Conservation (phyloP, 2,329 filamentous ascomycete species). For the Claviceps maximensis region DNA sequence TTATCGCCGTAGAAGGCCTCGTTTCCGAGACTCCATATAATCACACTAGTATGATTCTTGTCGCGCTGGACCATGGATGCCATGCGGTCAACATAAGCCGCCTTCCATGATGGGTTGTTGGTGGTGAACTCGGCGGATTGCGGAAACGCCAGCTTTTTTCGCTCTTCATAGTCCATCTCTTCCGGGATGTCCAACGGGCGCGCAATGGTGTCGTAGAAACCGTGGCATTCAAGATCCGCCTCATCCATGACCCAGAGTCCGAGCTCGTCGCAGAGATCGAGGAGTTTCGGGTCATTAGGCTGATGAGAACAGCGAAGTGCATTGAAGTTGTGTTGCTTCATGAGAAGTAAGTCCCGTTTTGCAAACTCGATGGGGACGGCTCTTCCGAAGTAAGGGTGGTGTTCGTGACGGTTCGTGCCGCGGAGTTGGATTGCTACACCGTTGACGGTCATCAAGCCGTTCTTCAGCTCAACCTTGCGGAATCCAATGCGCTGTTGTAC, state of each 20-base stretch:
- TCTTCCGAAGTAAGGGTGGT: conserved; percentile 50
- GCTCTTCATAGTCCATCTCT: conserved; percentile 44
- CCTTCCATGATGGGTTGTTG: conserved; percentile 46
- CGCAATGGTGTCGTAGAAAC: conserved; percentile 36
- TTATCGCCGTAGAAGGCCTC: conserved; percentile 61
- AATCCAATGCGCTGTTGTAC: conserved; percentile 45
- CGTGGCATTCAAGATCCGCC: conserved; percentile 39
- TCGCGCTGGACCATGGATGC: conserved; percentile 51
- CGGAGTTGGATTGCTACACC: conserved; percentile 46
- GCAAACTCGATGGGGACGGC: conserved; percentile 51
- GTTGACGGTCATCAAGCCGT: conserved; percentile 49
- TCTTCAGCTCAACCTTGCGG: conserved; percentile 47
- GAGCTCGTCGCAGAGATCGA: conserved; percentile 51
- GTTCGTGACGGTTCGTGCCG: conserved; percentile 58
- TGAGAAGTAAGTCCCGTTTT: conserved; percentile 46
- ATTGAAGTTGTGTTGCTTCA: conserved; percentile 62
- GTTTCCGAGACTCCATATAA: conserved; percentile 63
- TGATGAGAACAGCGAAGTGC: conserved; percentile 57
- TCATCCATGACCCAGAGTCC: conserved; percentile 47
- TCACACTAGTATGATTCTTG: conserved; percentile 57
- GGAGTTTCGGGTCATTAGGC: conserved; percentile 46
- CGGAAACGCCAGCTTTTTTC: conserved; percentile 41
- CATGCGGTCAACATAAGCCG: conserved; percentile 55
- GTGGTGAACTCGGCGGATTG: conserved; percentile 45
- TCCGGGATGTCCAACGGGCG: conserved; percentile 39